phyloP scores from a whole-genome alignment of 352 stramenopile species.

The Phytophthora idaei region DNA sequence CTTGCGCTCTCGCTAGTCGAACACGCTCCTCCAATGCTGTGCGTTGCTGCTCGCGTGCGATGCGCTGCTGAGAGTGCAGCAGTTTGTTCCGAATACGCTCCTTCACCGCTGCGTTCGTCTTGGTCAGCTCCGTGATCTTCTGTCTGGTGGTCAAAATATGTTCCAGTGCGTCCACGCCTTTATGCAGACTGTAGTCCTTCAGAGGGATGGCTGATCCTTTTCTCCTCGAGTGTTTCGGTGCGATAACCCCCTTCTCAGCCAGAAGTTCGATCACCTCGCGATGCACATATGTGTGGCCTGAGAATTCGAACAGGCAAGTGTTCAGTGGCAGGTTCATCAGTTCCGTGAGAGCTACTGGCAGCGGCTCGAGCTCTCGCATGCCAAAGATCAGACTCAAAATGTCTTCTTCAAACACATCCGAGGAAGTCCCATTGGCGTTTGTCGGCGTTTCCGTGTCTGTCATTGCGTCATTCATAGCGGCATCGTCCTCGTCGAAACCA shows the following conservation, averaged over 20 bases:
- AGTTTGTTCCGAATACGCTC: constrained; percentile 60
- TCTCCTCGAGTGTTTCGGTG: constrained; percentile 66
- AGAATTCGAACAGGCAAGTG: constrained; percentile 83
- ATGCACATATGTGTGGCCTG: constrained; percentile 66
- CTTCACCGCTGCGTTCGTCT: constrained; percentile 51
- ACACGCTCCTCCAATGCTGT: constrained; percentile 58
- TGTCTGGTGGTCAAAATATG: constrained; percentile 51
- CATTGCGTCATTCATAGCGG: constrained; percentile 29
- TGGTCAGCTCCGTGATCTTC: constrained; percentile 53
- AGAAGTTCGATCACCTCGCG: constrained; percentile 74
- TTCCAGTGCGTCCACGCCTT: constrained; percentile 76
- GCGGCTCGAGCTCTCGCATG: constrained; percentile 69
- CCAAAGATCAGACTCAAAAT: constrained; percentile 67
- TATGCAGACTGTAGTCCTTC: constrained; percentile 79
- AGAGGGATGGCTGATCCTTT: constrained; percentile 80
- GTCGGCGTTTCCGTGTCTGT: constrained; percentile 33
- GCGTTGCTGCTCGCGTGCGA: constrained; percentile 58
- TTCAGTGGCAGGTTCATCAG: constrained; percentile 79
- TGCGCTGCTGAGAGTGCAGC: constrained; percentile 39
- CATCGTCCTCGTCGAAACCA: constrained; percentile 44
- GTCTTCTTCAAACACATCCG: constrained; percentile 51
- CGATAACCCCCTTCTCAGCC: constrained; percentile 67
- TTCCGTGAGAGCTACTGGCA: constrained; percentile 64
- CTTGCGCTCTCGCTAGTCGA: constrained; percentile 48
- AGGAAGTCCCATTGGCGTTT: constrained; percentile 12